Evolutionary conservation across 1,284 basidiomycete species (phyloP), one percentile per base, ranked within the genome.

Genomic region (Microbotryum scabiosae): DNA sequence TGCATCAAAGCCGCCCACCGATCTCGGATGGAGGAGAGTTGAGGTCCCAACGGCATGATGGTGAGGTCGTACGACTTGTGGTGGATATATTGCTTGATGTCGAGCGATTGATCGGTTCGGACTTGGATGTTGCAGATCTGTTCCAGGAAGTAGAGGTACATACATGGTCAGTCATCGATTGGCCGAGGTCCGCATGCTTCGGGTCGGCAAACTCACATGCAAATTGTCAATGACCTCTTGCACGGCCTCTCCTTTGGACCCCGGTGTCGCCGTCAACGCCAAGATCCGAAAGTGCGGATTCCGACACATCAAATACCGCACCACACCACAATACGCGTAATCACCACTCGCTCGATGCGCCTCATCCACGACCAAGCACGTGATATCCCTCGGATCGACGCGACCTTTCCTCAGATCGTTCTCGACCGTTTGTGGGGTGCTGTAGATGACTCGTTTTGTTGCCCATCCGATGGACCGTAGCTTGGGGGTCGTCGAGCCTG

Each of bases 241-340:
- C 0, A 98, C 88, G 32, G 85, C 85, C 51, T 92, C 88, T 0
- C 87, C 83, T 51, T 83, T 88, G 69, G 85, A 80, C 28, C 94
- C 94, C 2, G 96, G 96, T 3, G 96, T 99, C 0, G 96, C 96
- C 1, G 91, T 97, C 21, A 99, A 81, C 1, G 93, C 96, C 8
- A 98, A 80, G 2, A 98, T 80, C 18, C 96, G 85, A 72, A 97
- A 96, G 76, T 92, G 84, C 0, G 91, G 91, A 69, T 97, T 97
- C 75, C 86, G 88, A 0, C 88, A 85, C 85, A 93, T 97, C 71
- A 99, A 81, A 68, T 82, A 90, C 10, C 90, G 86, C 53, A 98
- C 81, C 55, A 92, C 85, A 69, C 89, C 87, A 57, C 87, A 87
- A 73, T 99, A 98, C 2, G 94, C 67, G 70, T 96, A 96, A 61